Evolutionary conservation across 78 protist genomes (phyloP).

Genomic region (Creolimax fragrantissima): DNA sequence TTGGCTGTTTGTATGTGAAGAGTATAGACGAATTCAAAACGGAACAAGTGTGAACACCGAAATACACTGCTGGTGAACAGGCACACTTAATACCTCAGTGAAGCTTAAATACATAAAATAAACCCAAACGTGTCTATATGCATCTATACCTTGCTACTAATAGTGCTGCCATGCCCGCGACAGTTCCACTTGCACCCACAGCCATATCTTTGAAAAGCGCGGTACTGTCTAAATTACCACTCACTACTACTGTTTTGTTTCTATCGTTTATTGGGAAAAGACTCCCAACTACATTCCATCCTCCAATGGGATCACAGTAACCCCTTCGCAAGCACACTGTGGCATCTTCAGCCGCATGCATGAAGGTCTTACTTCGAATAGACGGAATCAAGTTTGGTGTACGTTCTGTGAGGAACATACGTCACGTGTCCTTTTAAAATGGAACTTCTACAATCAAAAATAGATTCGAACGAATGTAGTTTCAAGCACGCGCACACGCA

Average conservation of each 20-base stretch:
- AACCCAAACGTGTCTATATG: no score
- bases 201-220: not conserved
- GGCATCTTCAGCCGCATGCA: not conserved
- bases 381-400: no score
- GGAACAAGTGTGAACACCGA: no score
- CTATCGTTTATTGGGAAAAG: not conserved
- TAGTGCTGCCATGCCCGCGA: not conserved
- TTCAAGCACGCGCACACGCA: no score
- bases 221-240: not conserved
- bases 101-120: no score
- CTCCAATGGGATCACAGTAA: not conserved
- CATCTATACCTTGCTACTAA: not conserved
- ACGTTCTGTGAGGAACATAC: no score
- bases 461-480: no score
- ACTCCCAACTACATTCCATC: not conserved
- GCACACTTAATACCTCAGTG: no score
- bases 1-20: not conserved
- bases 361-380: not conserved
- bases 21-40: no score
- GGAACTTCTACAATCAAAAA: no score
- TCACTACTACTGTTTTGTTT: not conserved
- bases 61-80: no score
- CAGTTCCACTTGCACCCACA: not conserved
- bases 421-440: no score
- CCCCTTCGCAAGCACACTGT: not conserved